phyloP scores from a whole-genome alignment of 371 early-diverging fungal genomes.

The Lichtheimia ornata region DNA sequence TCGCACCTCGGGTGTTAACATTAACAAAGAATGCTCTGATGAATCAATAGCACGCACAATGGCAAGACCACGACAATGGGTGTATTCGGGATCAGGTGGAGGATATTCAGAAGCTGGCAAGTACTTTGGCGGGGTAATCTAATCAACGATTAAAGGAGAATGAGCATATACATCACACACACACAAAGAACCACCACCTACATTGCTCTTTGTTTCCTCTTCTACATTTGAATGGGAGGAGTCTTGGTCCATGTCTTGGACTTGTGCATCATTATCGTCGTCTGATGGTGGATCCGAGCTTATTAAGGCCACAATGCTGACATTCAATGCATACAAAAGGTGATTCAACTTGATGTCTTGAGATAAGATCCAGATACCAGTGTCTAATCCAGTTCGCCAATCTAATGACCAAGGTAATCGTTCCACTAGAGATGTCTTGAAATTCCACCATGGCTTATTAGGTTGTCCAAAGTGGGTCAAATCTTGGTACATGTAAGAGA shows the following conservation, averaged over 20 bases:
- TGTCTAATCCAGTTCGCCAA: conserved; percentile 53
- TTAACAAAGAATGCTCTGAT: conserved; percentile 50
- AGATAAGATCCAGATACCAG: conserved; percentile 59
- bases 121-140: conserved; percentile 48
- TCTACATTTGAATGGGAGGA: too few relatives aligned
- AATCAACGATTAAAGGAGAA: background rate
- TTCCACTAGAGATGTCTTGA: conserved; percentile 49
- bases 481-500: conserved; percentile 47
- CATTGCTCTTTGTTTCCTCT: background rate
- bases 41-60: conserved; percentile 77
- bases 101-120: conserved; percentile 50
- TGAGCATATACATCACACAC: background rate
- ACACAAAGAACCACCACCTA: background rate
- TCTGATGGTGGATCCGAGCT: conserved; percentile 34
- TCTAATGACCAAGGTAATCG: conserved; percentile 63
- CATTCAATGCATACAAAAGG: conserved; percentile 75
- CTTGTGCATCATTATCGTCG: background rate
- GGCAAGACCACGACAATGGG: conserved; percentile 71
- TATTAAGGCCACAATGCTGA: conserved; percentile 70
- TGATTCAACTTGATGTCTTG: conserved; percentile 71
- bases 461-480: conserved; percentile 5
- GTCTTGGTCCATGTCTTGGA: conserved; percentile 1
- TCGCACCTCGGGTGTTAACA: conserved; percentile 66
- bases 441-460: conserved; percentile 55
- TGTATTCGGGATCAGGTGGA: conserved; percentile 51